Evolutionary conservation across 805 yeast genomes (phyloP), one percentile per base, ranked within the genome.

Genomic region (Tetrapisispora namnaoensis): DNA sequence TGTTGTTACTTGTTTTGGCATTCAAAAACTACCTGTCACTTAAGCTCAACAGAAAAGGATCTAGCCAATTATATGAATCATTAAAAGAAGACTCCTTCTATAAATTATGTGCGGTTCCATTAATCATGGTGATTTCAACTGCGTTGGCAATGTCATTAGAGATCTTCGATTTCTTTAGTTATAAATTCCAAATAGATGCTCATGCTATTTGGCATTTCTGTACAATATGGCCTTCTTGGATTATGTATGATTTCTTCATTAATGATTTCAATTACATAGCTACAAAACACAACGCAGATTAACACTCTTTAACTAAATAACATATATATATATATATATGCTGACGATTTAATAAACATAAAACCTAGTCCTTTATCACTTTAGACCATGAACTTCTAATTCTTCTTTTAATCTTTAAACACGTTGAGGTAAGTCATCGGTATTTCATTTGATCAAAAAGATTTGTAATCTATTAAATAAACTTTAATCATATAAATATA

Each of bases 201-300:
- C 99, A 93, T 66, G 80, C 96, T 0, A 59, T 91, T 37, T 93
- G 99, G 99, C 99, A 93, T 63, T 73, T 85, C 27, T 78, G 86
- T 20, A 93, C 99, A 0, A 80, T 90, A 1, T 64, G 87, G 59
- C 98, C 98, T 0, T 79, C 91, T 0, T 68, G 78, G 50, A 75
- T 77, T 52, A 78, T 95, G 79, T 90, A 84, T 63, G 77, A 76
- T 39, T 84, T 77, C 56, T 71, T 78, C 66, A 61, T 72, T 4
- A 59, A 62, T 32, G 83, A 78, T 49, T 76, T 68, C 40, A 52
- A 32, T 16, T 47, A 34, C 21, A 18, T 47, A 27, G 24, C 40
- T 2, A 18, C 39, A n/a, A 46, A 46, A 18, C 35, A 40, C 10
- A 40, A 34, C 13, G 24, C 22, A 9, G 48, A 46, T 8, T 45